Evolutionary conservation across 2,329 filamentous ascomycete species (phyloP).

Genomic region (Pyrenophora seminiperda): DNA sequence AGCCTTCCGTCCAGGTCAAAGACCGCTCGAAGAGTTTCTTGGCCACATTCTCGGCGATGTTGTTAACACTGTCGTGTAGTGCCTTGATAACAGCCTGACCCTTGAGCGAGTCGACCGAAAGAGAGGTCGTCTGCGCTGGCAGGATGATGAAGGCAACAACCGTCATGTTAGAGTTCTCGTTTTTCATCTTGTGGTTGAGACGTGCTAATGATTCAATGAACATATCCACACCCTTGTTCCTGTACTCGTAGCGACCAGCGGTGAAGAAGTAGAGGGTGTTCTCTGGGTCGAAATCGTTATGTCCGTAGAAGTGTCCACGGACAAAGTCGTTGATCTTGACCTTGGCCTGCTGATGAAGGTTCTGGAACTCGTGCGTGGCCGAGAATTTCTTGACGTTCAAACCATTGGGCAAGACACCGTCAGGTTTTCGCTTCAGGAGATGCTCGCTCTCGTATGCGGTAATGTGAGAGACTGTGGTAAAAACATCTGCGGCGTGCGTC

Average conservation of each 20-base stretch:
- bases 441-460: constrained; percentile 98
- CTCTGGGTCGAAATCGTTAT: constrained; percentile 95
- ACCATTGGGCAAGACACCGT: constrained; percentile 94
- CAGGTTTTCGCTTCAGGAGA: constrained; percentile 93
- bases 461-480: constrained; percentile 98
- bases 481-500: constrained; percentile 90
- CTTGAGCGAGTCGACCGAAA: constrained; percentile 94
- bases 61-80: constrained; percentile 86
- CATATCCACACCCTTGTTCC: constrained; percentile 99
- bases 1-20: constrained; percentile 92
- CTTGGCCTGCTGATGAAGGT: constrained; percentile 93
- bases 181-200: constrained; percentile 91
- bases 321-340: constrained; percentile 99
- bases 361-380: constrained; percentile 98
- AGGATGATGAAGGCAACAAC: constrained; percentile 98
- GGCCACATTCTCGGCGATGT: constrained; percentile 90
- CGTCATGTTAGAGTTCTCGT: constrained; percentile 82
- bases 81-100: constrained; percentile 98
- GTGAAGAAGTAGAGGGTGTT: constrained; percentile 99
- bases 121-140: constrained; percentile 92
- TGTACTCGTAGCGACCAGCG: constrained; percentile 93
- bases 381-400: constrained; percentile 99
- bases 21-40: constrained; percentile 94
- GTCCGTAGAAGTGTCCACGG: constrained; percentile 95
- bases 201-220: constrained; percentile 96